phyloP scores from a whole-genome alignment of 2,329 filamentous ascomycete species.

The Fusarium heterosporum region DNA sequence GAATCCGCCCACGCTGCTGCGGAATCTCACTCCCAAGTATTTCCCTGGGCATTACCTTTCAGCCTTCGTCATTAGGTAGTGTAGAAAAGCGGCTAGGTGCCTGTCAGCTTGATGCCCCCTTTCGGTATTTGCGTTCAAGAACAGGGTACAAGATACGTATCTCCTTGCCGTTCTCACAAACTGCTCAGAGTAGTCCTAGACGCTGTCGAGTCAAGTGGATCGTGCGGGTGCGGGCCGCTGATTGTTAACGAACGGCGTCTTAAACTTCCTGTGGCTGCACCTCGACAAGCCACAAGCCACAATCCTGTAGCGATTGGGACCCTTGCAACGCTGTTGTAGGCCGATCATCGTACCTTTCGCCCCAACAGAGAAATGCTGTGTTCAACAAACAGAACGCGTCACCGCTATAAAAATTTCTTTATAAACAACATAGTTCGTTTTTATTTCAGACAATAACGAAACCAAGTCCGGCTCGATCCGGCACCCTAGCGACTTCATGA shows the following conservation, averaged over 20 bases:
- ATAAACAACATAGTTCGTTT: not conserved
- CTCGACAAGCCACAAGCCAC: conserved; percentile 27
- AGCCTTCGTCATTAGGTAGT: too few relatives aligned
- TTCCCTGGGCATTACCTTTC: too few relatives aligned
- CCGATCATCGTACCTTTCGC: conserved; percentile 7
- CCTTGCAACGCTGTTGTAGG: conserved; percentile 22
- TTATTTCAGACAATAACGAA: not conserved
- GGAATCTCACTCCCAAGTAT: too few relatives aligned
- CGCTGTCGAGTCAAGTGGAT: too few relatives aligned
- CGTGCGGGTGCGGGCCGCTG: not conserved
- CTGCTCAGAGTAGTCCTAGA: too few relatives aligned
- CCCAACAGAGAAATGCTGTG: conserved; percentile 30
- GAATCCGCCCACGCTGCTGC: too few relatives aligned
- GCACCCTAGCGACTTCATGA: conserved; percentile 46
- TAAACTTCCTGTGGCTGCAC: not conserved
- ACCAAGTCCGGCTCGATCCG: conserved; percentile 6
- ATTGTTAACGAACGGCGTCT: not conserved
- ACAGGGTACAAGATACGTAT: too few relatives aligned
- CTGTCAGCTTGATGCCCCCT: too few relatives aligned
- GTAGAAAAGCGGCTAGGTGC: too few relatives aligned
- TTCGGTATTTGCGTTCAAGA: too few relatives aligned
- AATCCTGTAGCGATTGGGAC: conserved; percentile 3
- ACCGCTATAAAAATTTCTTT: not conserved
- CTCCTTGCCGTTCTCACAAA: too few relatives aligned
- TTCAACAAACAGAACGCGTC: conserved; percentile 37